Evolutionary conservation across 2,329 filamentous ascomycete genomes (phyloP), one percentile per base, ranked within the genome.

Genomic region (Beauveria caledonica): DNA sequence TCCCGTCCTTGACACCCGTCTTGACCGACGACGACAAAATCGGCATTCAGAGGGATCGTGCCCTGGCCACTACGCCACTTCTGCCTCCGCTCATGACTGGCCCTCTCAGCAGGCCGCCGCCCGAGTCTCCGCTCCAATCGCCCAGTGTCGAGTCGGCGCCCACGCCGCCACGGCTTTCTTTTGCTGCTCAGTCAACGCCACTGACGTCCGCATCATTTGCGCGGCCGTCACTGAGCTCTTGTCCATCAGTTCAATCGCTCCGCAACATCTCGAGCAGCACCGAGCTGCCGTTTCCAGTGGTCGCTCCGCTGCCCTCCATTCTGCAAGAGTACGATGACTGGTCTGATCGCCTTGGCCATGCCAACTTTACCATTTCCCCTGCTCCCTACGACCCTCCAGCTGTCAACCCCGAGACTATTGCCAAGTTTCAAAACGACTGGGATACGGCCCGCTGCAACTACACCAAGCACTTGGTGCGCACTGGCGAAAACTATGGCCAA

Each of bases 361-460:
- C 92, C 64, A 96, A 97, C 76, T 97, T 95, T 72, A 92, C 84
- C 67, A 95, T 97, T 66, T 77, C 84, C 23, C 92, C 92, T 0
- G 84, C 87, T 70, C 93, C 92, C 0, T 96, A 96, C 69, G 73
- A 83, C 9, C 87, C 90, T 0, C 80, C 85, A 17, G 70, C 70
- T 3, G 83, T 84, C 63, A 85, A 88, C 64, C 69, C 86, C 10
- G 79, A 82, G 5, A 71, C 77, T 1, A 73, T 84, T 27, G 81
- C 81, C 39, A 81, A 85, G 68, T 79, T 96, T 55, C 85, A 88
- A 56, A 79, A 83, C 7, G 88, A 95, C 68, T 96, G 92, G 92
- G 87, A 93, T 67, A 76, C 84, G 39, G 93, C 93, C 29, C 84
- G 91, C 54, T 83, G 84, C 71, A 94, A 96, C 71, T 97, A 92